Percentiles rank a stretch among this genome's conserved stretches.
Evolutionary conservation across 345 rosid genomes (phyloP).

Genomic region (Lumnitzera racemosa): DNA sequence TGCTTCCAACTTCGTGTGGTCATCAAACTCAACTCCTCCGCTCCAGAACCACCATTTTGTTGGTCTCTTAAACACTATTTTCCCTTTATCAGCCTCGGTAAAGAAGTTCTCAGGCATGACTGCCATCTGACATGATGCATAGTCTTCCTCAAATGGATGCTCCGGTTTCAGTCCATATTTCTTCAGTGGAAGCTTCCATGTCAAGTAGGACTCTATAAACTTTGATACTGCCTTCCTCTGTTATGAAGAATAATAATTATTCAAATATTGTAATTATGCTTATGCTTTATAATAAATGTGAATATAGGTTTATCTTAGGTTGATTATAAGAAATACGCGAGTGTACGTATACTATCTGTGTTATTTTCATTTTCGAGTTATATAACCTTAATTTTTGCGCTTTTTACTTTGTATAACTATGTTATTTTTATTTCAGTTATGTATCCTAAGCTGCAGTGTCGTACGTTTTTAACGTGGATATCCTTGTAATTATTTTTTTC

Average conservation of each 20-base stretch:
- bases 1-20: slow-evolving; percentile 47
- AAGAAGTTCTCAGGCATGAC: slow-evolving; percentile 76
- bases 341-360: too few species aligned
- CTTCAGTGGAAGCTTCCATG: slow-evolving; percentile 58
- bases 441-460: too few species aligned
- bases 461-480: too few species aligned
- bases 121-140: slow-evolving; percentile 90
- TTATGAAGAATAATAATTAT: background rate
- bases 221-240: slow-evolving; percentile 65
- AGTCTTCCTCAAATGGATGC: slow-evolving; percentile 81
- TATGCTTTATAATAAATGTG: too few species aligned
- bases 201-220: slow-evolving; percentile 77
- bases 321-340: too few species aligned
- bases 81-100: slow-evolving; percentile 72
- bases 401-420: too few species aligned
- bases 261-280: too few species aligned
- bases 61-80: slow-evolving; percentile 54
- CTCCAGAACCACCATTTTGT: slow-evolving; percentile 71
- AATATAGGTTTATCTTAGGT: too few species aligned
- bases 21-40: slow-evolving; percentile 69
- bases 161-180: slow-evolving; percentile 79
- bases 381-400: too few species aligned
- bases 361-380: too few species aligned
- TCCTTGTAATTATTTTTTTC: too few species aligned
- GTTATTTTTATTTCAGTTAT: too few species aligned